Percentiles rank a stretch among this genome's conserved stretches.
phyloP scores from a whole-genome alignment of 345 rosid genomes.

The Eucalyptus tenuipes region DNA sequence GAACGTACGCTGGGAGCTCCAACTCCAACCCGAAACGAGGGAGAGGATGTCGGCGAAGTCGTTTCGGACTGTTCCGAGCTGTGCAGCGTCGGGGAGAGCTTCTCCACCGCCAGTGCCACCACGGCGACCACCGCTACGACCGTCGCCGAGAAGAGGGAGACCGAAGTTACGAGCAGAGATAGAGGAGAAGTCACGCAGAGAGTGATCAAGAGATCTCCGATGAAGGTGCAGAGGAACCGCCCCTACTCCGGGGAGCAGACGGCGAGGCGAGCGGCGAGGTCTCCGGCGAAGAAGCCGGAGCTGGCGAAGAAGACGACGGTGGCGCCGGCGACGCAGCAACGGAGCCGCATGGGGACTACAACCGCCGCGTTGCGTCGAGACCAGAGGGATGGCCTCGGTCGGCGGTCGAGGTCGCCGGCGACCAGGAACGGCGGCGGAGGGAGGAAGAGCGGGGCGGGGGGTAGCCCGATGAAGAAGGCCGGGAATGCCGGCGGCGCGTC shows the following conservation, averaged over 20 bases:
- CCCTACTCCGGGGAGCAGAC: background rate
- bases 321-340: background rate
- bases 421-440: conserved; percentile 11
- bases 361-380: background rate
- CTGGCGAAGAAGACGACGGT: background rate
- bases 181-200: background rate
- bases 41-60: background rate
- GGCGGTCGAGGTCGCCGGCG: conserved; percentile 33
- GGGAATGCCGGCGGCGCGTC: conserved; percentile 4
- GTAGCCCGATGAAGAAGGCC: conserved; percentile 11
- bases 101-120: background rate
- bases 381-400: background rate
- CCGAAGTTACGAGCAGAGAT: background rate
- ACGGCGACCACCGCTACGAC: background rate
- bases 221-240: background rate
- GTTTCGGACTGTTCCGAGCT: background rate
- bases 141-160: background rate
- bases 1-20: background rate
- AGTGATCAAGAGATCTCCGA: background rate
- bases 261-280: background rate
- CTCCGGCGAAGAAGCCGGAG: background rate
- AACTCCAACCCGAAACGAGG: background rate
- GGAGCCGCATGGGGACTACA: background rate
- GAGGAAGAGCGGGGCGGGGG: conserved; percentile 11
- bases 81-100: conserved; percentile 6